Evolutionary conservation across 345 rosid species (phyloP).

Genomic region (Eucalyptus pauciflora): DNA sequence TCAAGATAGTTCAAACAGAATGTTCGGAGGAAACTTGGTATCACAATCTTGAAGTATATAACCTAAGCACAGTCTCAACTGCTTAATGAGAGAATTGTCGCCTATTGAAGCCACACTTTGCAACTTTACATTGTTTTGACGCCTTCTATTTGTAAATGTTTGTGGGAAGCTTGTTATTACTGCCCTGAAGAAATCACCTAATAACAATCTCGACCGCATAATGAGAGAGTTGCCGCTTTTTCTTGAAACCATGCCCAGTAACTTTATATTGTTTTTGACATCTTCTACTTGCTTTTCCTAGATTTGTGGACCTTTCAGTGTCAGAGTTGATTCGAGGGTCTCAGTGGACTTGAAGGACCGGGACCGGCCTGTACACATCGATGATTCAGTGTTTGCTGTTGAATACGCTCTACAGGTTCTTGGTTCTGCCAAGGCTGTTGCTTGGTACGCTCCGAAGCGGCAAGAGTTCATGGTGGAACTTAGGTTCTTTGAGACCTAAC

Average conservation of each 20-base stretch:
- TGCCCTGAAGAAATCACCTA: neutral
- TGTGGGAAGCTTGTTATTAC: neutral
- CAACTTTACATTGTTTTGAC: neutral
- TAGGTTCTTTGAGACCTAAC: constrained; percentile 58
- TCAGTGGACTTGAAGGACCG: constrained; percentile 35
- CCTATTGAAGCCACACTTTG: neutral
- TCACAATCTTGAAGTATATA: neutral
- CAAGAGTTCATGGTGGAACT: constrained; percentile 85
- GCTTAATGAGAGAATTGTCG: neutral
- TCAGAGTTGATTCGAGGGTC: constrained; percentile 70
- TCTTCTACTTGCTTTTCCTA: constrained; percentile 12
- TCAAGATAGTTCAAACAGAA: neutral
- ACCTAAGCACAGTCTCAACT: neutral
- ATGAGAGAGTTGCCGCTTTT: neutral
- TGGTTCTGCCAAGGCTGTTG: constrained; percentile 82
- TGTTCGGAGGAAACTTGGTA: neutral
- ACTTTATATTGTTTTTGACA: neutral
- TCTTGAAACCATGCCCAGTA: neutral
- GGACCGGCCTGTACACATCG: constrained; percentile 20
- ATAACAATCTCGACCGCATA: neutral
- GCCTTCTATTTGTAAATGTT: neutral
- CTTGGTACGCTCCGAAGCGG: constrained; percentile 86
- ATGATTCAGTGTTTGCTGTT: constrained; percentile 62
- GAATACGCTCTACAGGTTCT: constrained; percentile 89
- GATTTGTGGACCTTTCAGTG: constrained; percentile 89